Base-by-base conservation (phyloP, 2,329 filamentous ascomycete genomes). In the Fusarium scirpi region DNA sequence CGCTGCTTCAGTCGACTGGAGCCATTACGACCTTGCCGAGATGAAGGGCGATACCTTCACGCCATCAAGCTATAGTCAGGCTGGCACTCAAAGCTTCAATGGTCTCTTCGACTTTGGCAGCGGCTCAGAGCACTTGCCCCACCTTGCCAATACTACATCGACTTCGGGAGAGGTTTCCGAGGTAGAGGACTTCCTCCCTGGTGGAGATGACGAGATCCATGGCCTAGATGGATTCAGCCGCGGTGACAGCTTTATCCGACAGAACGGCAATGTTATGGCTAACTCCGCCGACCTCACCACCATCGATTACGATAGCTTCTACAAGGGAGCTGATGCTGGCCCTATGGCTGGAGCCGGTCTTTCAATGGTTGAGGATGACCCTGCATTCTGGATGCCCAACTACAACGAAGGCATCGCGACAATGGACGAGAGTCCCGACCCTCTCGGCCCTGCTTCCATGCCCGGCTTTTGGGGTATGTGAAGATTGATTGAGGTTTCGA, bases 121-220 rank as follows among this genome's bases (percentile, higher is more conserved):
- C 71, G 85, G 83, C 67, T 85, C 83, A n/a, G 86, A 88, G 74
- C 86, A 85, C 67, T 83, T 85, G 29, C 83, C 85, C 52, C 82
- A 85, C 51, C 77, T 90, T 73, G 86, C 87, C 66, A 83, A 87
- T 75, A 84, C 83, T 53, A 87, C 86, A 2, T 89, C 88, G 12
- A 90, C 88, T 11, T 91, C 89, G 15, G 89, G 89, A 38, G 89
- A 91, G 65, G 89, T 91, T 11, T 91, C 89, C 12, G 89, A 91
- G 76, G 88, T 88, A 8, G 90, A 91, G 66, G 89, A 91, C 70
- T 85, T 86, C 64, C 79, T 85, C 53, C 81, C 80, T 53, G 80
- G 83, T 68, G 81, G 83, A 67, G 81, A 81, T 34, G 85, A 86
- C 65, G 82, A 84, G 49, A 85, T 85, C 66, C 81, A 82, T 27